phyloP scores from a whole-genome alignment of 768 basidiomycete genomes.

The Rhodotorula kratochvilovae region DNA sequence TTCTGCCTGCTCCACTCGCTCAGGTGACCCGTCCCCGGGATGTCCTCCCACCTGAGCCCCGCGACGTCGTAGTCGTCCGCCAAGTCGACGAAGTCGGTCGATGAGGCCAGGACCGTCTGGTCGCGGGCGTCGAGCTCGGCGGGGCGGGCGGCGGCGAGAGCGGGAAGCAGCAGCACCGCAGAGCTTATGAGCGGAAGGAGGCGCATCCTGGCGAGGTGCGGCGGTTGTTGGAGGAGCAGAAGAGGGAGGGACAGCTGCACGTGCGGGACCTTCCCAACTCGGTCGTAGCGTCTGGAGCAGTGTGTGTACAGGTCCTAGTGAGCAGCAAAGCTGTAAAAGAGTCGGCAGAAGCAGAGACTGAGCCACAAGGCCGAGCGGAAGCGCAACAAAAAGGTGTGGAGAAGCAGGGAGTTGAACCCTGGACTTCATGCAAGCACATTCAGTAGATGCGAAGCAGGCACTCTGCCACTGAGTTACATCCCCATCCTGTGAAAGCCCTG shows the following conservation, averaged over 20 bases:
- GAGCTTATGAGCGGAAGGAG: neutral
- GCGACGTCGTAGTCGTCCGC: neutral
- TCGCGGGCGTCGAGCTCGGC: neutral
- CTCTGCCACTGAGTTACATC: conserved; percentile 5
- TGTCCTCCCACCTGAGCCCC: neutral
- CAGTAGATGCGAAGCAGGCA: neutral
- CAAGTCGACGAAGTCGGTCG: neutral
- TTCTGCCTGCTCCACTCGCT: conserved; percentile 5
- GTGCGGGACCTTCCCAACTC: too few relatives aligned
- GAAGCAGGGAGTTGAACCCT: conserved; percentile 7
- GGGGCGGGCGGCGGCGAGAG: neutral
- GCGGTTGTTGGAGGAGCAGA: neutral
- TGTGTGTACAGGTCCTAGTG: too few relatives aligned
- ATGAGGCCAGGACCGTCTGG: neutral
- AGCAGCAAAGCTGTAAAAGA: too few relatives aligned
- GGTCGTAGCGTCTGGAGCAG: too few relatives aligned
- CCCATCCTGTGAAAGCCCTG: neutral
- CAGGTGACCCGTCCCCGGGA: neutral
- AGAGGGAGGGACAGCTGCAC: too few relatives aligned
- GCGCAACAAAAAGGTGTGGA: neutral
- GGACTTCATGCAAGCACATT: neutral
- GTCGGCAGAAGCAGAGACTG: too few relatives aligned
- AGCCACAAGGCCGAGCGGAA: neutral
- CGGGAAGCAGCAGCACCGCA: neutral
- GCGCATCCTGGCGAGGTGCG: neutral